Conservation (phyloP, 495 filamentous ascomycete species). For the Glarea lozoyensis region DNA sequence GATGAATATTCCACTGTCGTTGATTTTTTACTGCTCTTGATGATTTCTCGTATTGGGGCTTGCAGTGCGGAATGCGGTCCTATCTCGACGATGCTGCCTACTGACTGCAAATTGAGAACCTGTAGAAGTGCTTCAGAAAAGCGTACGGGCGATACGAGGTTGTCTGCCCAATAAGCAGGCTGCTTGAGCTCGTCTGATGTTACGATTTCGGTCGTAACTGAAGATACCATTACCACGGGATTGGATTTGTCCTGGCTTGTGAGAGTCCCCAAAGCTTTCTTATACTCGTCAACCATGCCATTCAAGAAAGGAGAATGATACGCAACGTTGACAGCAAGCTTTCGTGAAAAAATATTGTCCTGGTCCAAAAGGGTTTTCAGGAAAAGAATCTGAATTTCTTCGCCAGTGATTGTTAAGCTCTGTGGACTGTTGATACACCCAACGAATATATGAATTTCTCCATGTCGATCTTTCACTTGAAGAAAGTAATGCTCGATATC, state of each 20-base stretch:
- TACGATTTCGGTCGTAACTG: not conserved
- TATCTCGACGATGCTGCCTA: constrained; percentile 43
- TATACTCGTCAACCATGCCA: constrained; percentile 20
- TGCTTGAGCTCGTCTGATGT: not conserved
- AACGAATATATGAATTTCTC: constrained; percentile 13
- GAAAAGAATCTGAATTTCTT: constrained; percentile 33
- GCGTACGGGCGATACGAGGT: constrained; percentile 40
- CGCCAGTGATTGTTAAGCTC: constrained; percentile 51
- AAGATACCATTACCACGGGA: not conserved
- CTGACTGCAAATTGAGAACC: not conserved
- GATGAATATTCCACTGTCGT: constrained; percentile 17
- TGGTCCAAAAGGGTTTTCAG: constrained; percentile 32
- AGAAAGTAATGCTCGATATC: constrained; percentile 30
- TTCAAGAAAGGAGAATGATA: constrained; percentile 40
- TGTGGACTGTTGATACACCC: constrained; percentile 48
- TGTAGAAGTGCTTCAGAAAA: constrained; percentile 30
- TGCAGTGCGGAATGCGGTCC: constrained; percentile 57
- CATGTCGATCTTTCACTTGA: constrained; percentile 1
- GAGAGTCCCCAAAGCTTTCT: constrained; percentile 6
- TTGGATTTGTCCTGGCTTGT: not conserved
- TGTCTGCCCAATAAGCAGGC: constrained; percentile 42
- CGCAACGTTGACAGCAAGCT: constrained; percentile 45
- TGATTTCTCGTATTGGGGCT: constrained; percentile 46
- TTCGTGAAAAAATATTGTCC: constrained; percentile 38
- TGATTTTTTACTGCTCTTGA: constrained; percentile 5